Percentiles rank a stretch among this genome's conserved stretches.
phyloP scores from a whole-genome alignment of 257 asterid genomes.

The Solanum pennellii region DNA sequence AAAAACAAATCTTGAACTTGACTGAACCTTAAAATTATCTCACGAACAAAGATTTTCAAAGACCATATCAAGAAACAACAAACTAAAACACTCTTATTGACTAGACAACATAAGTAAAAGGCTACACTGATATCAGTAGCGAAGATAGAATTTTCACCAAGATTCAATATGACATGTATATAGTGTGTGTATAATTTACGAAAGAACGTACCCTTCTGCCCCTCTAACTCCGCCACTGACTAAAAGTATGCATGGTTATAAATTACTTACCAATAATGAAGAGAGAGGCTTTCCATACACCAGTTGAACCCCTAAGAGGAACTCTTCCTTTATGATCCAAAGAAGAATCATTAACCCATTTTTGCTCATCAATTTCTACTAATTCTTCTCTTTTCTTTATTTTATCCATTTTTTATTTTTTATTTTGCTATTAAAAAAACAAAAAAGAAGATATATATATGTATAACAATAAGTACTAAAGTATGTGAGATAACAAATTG shows the following conservation, averaged over 20 bases:
- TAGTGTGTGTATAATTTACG: too few relatives aligned
- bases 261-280: constrained; percentile 62
- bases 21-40: not conserved
- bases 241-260: not conserved
- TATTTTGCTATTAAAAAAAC: not conserved
- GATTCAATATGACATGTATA: not conserved
- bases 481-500: not conserved
- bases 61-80: not conserved
- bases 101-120: not conserved
- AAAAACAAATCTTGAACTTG: not conserved
- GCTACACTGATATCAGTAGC: not conserved
- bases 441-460: not conserved
- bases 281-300: constrained; percentile 86
- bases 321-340: constrained; percentile 56
- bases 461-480: not conserved
- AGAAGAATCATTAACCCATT: constrained; percentile 73
- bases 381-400: constrained; percentile 17
- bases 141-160: not conserved
- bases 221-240: not conserved
- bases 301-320: constrained; percentile 71
- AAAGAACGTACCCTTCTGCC: not conserved
- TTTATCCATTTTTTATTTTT: constrained; percentile 20
- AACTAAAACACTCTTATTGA: not conserved
- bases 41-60: not conserved
- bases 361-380: constrained; percentile 30